Percentiles rank a stretch among this genome's conserved stretches.
Evolutionary conservation across 2,329 filamentous ascomycete genomes (phyloP).

Genomic region (Pseudogymnoascus sp.): DNA sequence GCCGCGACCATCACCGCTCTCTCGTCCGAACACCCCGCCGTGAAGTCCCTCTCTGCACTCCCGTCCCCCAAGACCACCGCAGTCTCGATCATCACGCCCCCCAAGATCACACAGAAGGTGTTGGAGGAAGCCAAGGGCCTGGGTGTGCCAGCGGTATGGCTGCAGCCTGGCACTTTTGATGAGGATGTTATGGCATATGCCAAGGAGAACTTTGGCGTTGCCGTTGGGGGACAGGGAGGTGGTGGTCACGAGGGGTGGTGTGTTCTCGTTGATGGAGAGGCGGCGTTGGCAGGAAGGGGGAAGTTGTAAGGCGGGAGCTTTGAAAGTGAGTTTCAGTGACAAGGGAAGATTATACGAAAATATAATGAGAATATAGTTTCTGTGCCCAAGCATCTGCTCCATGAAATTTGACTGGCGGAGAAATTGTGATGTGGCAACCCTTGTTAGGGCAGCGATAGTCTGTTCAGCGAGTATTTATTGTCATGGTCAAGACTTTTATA

Average conservation of each 20-base stretch:
- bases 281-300: conserved; percentile 47
- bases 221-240: conserved; percentile 61
- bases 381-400: background rate
- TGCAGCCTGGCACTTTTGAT: conserved; percentile 87
- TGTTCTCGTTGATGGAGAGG: conserved; percentile 76
- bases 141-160: conserved; percentile 70
- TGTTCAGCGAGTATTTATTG: no score
- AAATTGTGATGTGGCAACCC: background rate
- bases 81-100: conserved; percentile 82
- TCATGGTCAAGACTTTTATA: no score
- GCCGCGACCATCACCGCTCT: conserved; percentile 56
- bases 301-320: conserved; percentile 19
- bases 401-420: background rate
- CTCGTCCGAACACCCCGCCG: conserved; percentile 33
- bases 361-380: background rate
- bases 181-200: conserved; percentile 67
- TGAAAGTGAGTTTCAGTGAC: background rate
- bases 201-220: conserved; percentile 59
- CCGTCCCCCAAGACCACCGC: conserved; percentile 61
- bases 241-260: conserved; percentile 73
- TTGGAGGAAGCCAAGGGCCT: conserved; percentile 70
- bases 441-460: no score
- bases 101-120: conserved; percentile 64
- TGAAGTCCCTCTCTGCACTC: conserved; percentile 59
- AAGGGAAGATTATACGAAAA: background rate